phyloP scores from a whole-genome alignment of 768 basidiomycete genomes.

The Hygrophorus pudorinus region DNA sequence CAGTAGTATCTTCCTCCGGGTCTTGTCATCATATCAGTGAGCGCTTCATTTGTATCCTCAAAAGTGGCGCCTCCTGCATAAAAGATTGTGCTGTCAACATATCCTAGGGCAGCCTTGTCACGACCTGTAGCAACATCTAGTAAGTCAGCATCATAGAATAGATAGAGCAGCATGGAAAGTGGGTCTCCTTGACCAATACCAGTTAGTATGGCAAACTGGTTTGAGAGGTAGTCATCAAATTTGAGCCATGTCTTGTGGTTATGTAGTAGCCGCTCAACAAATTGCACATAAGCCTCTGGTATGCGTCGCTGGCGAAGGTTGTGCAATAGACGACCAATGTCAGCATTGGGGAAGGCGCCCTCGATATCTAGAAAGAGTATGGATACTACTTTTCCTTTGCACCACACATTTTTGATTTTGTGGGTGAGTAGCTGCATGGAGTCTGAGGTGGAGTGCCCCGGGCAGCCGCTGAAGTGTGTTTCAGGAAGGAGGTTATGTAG shows the following conservation, averaged over 20 bases:
- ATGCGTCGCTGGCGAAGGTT: constrained; percentile 20
- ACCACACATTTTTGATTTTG: too few relatives aligned
- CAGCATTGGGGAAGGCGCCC: too few relatives aligned
- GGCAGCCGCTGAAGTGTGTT: too few relatives aligned
- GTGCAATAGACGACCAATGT: constrained; percentile 19
- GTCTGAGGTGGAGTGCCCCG: too few relatives aligned
- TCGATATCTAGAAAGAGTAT: too few relatives aligned
- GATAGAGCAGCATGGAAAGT: constrained; percentile 17
- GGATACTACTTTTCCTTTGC: constrained; percentile 20
- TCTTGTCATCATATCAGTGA: constrained; percentile 10
- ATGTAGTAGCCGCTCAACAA: constrained; percentile 8
- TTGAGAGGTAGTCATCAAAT: constrained; percentile 13
- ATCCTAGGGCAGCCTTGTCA: constrained; percentile 5
- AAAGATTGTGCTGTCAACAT: constrained; percentile 12
- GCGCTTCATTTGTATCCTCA: neutral
- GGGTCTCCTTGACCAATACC: constrained; percentile 7
- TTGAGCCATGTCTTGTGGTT: constrained; percentile 8
- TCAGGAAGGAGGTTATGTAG: too few relatives aligned
- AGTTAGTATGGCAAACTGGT: too few relatives aligned
- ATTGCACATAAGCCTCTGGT: constrained; percentile 14
- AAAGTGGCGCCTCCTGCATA: constrained; percentile 6
- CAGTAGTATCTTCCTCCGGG: constrained; percentile 10
- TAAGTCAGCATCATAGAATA: constrained; percentile 17
- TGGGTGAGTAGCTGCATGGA: too few relatives aligned
- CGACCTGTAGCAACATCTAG: constrained; percentile 9